Percentiles rank a stretch among this genome's conserved stretches.
Conservation (phyloP, 495 filamentous ascomycete species). For the Neurospora discreta region DNA sequence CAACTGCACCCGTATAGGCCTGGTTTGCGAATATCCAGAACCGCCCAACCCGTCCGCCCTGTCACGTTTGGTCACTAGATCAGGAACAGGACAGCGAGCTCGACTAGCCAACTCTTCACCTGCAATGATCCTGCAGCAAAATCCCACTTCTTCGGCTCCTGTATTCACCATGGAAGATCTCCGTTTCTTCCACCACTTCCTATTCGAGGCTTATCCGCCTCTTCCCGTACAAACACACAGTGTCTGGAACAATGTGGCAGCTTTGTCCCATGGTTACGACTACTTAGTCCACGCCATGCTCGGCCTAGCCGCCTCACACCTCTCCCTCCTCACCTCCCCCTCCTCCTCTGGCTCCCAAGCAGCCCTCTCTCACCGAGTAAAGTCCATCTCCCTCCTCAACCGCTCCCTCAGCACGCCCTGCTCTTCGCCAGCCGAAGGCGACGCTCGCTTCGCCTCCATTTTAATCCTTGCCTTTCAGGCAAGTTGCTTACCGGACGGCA, state of each 20-base stretch:
- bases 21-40: constrained; percentile 40
- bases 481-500: constrained; percentile 40
- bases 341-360: not conserved
- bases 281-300: constrained; percentile 41
- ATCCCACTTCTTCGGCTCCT: not conserved
- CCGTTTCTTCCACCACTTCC: constrained; percentile 47
- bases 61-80: not conserved
- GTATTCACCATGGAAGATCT: constrained; percentile 35
- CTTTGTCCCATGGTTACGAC: constrained; percentile 32
- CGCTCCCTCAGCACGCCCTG: constrained; percentile 23
- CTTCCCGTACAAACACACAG: constrained; percentile 39
- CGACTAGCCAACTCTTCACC: not conserved
- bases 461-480: constrained; percentile 44
- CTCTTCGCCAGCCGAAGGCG: constrained; percentile 24
- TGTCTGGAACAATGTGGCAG: constrained; percentile 39
- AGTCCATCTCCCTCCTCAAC: constrained; percentile 36
- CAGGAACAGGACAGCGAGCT: not conserved
- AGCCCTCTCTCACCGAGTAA: constrained; percentile 37
- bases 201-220: constrained; percentile 42
- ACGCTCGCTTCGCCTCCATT: constrained; percentile 38
- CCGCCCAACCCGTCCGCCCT: not conserved
- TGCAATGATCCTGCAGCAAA: not conserved
- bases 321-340: constrained; percentile 15
- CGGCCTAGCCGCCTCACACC: constrained; percentile 38
- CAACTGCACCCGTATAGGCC: constrained; percentile 39